Evolutionary conservation across 345 rosid species (phyloP), one percentile per base, ranked within the genome.

Genomic region (Ceriops tagal): DNA sequence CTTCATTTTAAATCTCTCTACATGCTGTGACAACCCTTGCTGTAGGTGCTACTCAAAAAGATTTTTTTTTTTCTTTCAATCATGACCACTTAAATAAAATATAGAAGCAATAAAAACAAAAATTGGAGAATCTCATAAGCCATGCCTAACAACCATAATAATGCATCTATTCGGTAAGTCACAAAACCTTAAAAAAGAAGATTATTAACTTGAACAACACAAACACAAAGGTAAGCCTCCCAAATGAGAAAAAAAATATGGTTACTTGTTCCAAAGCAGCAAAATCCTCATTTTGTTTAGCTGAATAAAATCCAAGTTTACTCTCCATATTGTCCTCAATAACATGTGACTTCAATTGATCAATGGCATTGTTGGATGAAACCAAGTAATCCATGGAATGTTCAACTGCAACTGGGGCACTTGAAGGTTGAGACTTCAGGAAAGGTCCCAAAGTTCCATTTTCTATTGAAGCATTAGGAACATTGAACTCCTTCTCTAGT

Each of bases 191-290:
- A 26, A 43, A 43, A 43, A 43, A 3, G 49, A 43, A 43, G 16
- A 13, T 15, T 13, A 43, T 43, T 43, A 43, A 4, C 49, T 18
- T 13, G 19, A 39, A 43, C 5, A 43, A 13, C 49, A 43, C 18
- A 43, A 56, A 16, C 27, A 66, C 6, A 18, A 22, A 59, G 52
- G 53, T 9, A 64, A 56, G 57, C 46, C 32, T 27, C 31, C 24
- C 28, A 16, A 16, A 52, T 35, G 32, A 49, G n/a, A 19, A 26
- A 35, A 68, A 27, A 26, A 52, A 60, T 51, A 46, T 39, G 28
- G 53, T 19, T 73, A 96, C 99, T 92, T 96, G 99, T 77, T 96
- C 99, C 81, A 96, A 78, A 72, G 96, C 85, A 75, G 87, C 66
- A 82, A 96, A 90, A 84, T 92, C 98, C 76, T 89, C 98, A 78